Percentiles rank a stretch among this genome's conserved stretches.
These are phyloP conservation scores for Ambrosiella cleistominuta DNA, from an alignment of 2,329 filamentous ascomycete genomes.

Conservation along the genomic window DNA sequence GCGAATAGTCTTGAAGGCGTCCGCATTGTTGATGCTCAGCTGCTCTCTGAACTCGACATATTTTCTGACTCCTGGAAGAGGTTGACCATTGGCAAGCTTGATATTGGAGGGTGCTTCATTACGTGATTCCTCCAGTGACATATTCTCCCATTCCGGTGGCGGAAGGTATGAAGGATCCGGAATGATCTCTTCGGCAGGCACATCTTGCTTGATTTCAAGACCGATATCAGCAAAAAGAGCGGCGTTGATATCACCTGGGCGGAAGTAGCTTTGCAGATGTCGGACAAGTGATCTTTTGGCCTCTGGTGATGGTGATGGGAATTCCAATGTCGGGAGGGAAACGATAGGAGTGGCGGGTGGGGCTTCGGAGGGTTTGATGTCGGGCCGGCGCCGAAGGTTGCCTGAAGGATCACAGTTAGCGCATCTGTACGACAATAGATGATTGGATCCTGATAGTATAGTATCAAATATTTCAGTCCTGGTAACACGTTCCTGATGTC, in stretches of 20 bases:
- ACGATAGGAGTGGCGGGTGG: conserved; percentile 38
- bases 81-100: conserved; percentile 33
- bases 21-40: conserved; percentile 36
- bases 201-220: conserved; percentile 35
- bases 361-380: conserved; percentile 31
- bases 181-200: conserved; percentile 30
- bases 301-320: conserved; percentile 16
- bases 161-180: conserved; percentile 37
- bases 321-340: conserved; percentile 23
- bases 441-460: background rate
- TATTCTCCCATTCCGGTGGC: conserved; percentile 31
- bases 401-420: conserved; percentile 1
- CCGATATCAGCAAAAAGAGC: conserved; percentile 40
- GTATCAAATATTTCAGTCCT: background rate
- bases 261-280: conserved; percentile 35
- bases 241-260: conserved; percentile 31
- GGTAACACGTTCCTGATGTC: too few species aligned
- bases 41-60: conserved; percentile 42
- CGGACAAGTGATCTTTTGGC: conserved; percentile 25
- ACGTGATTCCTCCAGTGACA: conserved; percentile 31
- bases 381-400: conserved; percentile 14
- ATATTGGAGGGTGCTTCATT: conserved; percentile 31
- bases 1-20: conserved; percentile 43
- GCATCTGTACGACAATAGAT: background rate
- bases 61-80: conserved; percentile 38